Conservation (phyloP, 2,329 filamentous ascomycete species). For the Cladophialophora yegresii region DNA sequence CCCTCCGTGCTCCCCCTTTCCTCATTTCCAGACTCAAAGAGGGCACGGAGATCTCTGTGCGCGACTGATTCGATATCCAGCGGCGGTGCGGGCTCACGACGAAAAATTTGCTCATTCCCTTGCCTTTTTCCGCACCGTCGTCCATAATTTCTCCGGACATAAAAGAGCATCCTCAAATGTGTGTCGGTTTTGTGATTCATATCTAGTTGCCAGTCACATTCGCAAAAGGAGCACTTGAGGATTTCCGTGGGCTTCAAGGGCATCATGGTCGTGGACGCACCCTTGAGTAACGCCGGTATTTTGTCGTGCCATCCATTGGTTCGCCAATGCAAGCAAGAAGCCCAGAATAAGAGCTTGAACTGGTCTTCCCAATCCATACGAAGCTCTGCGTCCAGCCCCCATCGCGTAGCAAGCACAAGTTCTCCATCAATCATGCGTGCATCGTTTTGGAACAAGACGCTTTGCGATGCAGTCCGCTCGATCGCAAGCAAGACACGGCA, state of each 20-base stretch:
- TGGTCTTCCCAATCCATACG: neutral
- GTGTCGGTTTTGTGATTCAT: slow-evolving; percentile 11
- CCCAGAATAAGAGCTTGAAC: slow-evolving; percentile 2
- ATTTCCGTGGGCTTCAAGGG: slow-evolving; percentile 8
- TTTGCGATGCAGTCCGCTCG: slow-evolving; percentile 2
- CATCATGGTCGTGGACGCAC: slow-evolving; percentile 9
- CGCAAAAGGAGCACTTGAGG: slow-evolving; percentile 8
- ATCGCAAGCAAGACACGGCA: slow-evolving; percentile 5
- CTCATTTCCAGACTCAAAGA: slow-evolving; percentile 10
- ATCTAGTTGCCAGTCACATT: slow-evolving; percentile 7
- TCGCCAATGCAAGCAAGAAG: slow-evolving; percentile 1
- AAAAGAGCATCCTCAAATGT: slow-evolving; percentile 1
- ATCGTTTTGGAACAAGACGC: slow-evolving; percentile 9
- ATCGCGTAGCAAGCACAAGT: slow-evolving; percentile 11
- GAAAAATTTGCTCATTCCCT: slow-evolving; percentile 12
- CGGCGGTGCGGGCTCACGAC: slow-evolving; percentile 8
- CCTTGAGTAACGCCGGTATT: slow-evolving; percentile 4
- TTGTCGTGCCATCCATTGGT: slow-evolving; percentile 4
- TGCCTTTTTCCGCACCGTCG: slow-evolving; percentile 7
- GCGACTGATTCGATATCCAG: slow-evolving; percentile 10
- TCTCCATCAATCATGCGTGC: slow-evolving; percentile 10
- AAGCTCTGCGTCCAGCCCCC: slow-evolving; percentile 7
- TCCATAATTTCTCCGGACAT: slow-evolving; percentile 8
- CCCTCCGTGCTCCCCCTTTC: slow-evolving; percentile 8
- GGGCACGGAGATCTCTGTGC: slow-evolving; percentile 8